Conservation (phyloP, 176 grass and related monocot species). For the Oryza longistaminata region DNA sequence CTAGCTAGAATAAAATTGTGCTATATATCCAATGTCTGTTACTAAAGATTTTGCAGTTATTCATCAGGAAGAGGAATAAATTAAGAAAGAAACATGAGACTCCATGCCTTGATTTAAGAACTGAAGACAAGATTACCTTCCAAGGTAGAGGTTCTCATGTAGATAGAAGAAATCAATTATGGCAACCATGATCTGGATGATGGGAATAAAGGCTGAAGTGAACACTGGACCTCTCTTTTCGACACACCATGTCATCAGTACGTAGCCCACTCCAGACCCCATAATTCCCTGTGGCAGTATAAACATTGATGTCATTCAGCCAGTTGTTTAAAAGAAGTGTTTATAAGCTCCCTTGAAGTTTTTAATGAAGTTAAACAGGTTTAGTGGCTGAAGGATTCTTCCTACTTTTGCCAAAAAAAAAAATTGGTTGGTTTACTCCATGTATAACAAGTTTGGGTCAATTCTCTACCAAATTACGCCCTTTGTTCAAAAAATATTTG, state of each 20-base stretch:
- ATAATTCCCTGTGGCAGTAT: slow-evolving; percentile 60
- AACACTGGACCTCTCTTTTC: slow-evolving; percentile 92
- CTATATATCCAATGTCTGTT: not conserved
- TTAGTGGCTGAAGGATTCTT: slow-evolving; percentile 10
- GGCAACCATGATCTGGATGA: slow-evolving; percentile 91
- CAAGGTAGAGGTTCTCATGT: slow-evolving; percentile 78
- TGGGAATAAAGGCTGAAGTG: slow-evolving; percentile 85
- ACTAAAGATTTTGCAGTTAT: not conserved
- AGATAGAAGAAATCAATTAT: slow-evolving; percentile 81
- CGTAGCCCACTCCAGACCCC: slow-evolving; percentile 80
- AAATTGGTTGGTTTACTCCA: not conserved
- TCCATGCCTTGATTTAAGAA: not conserved
- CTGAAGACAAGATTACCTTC: slow-evolving; percentile 59
- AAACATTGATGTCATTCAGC: not conserved
- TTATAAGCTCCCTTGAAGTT: not conserved
- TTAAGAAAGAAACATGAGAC: not conserved
- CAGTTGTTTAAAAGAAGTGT: not conserved
- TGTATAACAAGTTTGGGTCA: not conserved
- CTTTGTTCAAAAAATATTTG: too few relatives aligned
- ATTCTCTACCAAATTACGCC: not conserved
- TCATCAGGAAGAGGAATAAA: not conserved
- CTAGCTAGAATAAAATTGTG: not conserved
- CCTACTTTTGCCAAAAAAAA: not conserved
- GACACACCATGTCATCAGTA: slow-evolving; percentile 95
- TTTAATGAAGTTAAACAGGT: not conserved